Evolutionary conservation across 495 filamentous ascomycete genomes (phyloP).

Genomic region (Hypomontagnella monticulosa): DNA sequence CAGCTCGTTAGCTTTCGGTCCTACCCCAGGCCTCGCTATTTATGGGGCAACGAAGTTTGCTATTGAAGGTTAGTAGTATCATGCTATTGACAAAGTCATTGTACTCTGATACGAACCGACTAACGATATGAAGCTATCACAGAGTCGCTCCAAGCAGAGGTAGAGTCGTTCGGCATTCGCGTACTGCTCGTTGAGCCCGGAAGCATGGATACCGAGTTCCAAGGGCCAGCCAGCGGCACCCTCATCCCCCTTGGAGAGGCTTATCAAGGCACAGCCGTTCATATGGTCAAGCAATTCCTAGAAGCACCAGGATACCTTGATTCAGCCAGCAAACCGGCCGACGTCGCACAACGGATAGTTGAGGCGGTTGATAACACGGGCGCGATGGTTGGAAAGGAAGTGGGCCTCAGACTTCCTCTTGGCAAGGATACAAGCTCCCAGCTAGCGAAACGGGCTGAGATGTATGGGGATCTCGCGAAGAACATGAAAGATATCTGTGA

Average conservation of each 20-base stretch:
- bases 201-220: constrained; percentile 22
- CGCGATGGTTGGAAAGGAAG: constrained; percentile 15
- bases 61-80: constrained; percentile 42
- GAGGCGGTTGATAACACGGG: constrained; percentile 46
- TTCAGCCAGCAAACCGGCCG: constrained; percentile 22
- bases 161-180: constrained; percentile 51
- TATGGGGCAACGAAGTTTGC: constrained; percentile 59
- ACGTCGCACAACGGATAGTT: constrained; percentile 52
- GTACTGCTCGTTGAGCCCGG: constrained; percentile 52
- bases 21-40: constrained; percentile 37
- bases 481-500: constrained; percentile 30
- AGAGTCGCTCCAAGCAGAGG: constrained; percentile 45
- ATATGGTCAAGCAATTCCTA: constrained; percentile 1
- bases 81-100: background rate
- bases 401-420: constrained; percentile 31
- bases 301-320: background rate
- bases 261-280: constrained; percentile 27
- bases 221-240: background rate
- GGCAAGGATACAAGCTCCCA: constrained; percentile 28
- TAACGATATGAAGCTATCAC: constrained; percentile 32
- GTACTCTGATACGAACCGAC: background rate
- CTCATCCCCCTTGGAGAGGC: constrained; percentile 14
- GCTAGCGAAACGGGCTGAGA: constrained; percentile 19
- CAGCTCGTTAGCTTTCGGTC: constrained; percentile 41
- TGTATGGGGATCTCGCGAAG: constrained; percentile 8